Conservation (phyloP, 192 early-diverging fungal species). For the Polychytrium aggregatum region DNA sequence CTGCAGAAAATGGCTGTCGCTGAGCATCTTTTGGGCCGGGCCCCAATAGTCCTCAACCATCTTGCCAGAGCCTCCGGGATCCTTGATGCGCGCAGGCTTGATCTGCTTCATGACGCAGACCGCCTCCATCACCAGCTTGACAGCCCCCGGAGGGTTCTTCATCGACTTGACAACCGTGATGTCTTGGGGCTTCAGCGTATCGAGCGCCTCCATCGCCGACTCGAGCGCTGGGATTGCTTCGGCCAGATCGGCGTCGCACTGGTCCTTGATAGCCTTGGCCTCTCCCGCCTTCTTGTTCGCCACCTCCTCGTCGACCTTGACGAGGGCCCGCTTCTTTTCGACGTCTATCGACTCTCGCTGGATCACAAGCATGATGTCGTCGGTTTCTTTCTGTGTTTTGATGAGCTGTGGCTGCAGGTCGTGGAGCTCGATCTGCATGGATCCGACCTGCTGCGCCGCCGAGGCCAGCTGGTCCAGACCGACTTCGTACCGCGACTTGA, state of each 20-base stretch:
- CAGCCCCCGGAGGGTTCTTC: slow-evolving; percentile 47
- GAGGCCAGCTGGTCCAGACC: slow-evolving; percentile 45
- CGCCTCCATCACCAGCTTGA: slow-evolving; percentile 51
- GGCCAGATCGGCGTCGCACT: slow-evolving; percentile 47
- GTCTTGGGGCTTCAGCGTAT: slow-evolving; percentile 46
- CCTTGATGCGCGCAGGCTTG: slow-evolving; percentile 49
- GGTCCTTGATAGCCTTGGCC: slow-evolving; percentile 50
- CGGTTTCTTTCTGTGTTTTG: slow-evolving; percentile 41
- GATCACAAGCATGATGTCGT: slow-evolving; percentile 44
- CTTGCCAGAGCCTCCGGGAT: slow-evolving; percentile 48
- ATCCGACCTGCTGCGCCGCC: slow-evolving; percentile 38
- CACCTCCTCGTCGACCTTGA: slow-evolving; percentile 43
- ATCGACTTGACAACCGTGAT: slow-evolving; percentile 46
- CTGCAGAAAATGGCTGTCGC: slow-evolving; percentile 42
- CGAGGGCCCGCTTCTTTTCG: slow-evolving; percentile 42
- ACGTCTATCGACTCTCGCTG: slow-evolving; percentile 40
- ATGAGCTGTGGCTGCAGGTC: slow-evolving; percentile 45
- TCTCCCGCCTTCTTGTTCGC: slow-evolving; percentile 47
- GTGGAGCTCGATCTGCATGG: slow-evolving; percentile 45
- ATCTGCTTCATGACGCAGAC: slow-evolving; percentile 50
- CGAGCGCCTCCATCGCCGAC: slow-evolving; percentile 41
- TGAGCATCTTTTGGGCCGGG: slow-evolving; percentile 37
- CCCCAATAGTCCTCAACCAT: slow-evolving; percentile 58
- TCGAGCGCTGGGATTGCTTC: slow-evolving; percentile 49
- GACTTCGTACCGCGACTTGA: slow-evolving; percentile 37